A percentile compares a stretch with the other conserved stretches of the same genome.
phyloP scores from a whole-genome alignment of 1,139 yeast genomes.

The Casaregolazyma lundiana region DNA sequence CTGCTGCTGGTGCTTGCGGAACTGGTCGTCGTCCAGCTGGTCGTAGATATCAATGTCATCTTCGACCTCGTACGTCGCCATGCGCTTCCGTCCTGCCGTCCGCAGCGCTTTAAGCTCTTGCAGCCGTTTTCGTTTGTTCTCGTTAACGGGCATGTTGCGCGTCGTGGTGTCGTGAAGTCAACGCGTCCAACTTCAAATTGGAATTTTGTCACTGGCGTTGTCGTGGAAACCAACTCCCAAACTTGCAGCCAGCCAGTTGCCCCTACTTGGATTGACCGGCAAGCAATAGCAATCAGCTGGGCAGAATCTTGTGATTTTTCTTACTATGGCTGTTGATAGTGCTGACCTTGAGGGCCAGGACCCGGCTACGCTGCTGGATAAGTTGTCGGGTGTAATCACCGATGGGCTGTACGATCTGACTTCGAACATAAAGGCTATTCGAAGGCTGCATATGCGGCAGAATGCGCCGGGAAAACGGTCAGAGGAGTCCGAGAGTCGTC shows the following conservation, averaged over 20 bases:
- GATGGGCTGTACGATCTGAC: constrained; percentile 23
- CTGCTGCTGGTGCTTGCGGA: constrained; percentile 68
- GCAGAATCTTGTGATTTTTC: too few species aligned
- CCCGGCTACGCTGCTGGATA: constrained; percentile 18
- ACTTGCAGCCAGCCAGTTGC: too few species aligned
- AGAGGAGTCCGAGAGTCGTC: constrained; percentile 14
- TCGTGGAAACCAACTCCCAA: not conserved
- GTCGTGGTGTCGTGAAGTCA: constrained; percentile 1
- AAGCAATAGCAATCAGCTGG: too few species aligned
- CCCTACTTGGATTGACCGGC: too few species aligned
- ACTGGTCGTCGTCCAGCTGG: constrained; percentile 78
- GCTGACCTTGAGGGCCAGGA: constrained; percentile 10
- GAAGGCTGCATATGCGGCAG: constrained; percentile 15
- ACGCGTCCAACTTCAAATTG: constrained; percentile 2
- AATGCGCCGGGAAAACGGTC: constrained; percentile 12
- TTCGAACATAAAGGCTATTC: constrained; percentile 20
- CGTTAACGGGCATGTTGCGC: constrained; percentile 7
- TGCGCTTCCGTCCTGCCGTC: constrained; percentile 23
- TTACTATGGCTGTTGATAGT: constrained; percentile 1
- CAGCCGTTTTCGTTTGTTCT: constrained; percentile 10
- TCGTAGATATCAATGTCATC: constrained; percentile 61
- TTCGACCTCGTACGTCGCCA: constrained; percentile 21
- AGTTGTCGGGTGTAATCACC: constrained; percentile 20
- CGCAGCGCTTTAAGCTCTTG: constrained; percentile 23
- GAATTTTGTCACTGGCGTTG: not conserved